Evolutionary conservation across 768 basidiomycete species (phyloP), one percentile per base, ranked within the genome.

Genomic region (Phlebiopsis flavidoalba): DNA sequence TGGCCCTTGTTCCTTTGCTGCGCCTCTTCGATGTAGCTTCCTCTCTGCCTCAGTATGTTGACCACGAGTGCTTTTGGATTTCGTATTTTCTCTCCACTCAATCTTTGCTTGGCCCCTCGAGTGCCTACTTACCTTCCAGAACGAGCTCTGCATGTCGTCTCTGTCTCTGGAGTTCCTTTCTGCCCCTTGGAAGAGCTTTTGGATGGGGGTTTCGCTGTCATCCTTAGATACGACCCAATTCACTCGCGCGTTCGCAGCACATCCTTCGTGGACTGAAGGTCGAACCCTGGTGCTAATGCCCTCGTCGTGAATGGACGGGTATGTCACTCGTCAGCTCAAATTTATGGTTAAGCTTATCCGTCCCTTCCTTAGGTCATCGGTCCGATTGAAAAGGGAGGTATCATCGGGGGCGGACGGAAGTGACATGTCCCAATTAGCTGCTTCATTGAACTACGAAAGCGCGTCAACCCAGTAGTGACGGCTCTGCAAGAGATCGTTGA

Each of bases 261-360:
- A 66, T 91, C 14, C 77, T 78, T 2, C 76, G 83, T 26, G 80
- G 82, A 55, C 65, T 93, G 2, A 79, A 80, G n/a, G 67, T 95
- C 26, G 65, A 70, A n/a, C 14, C 81, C 86, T 1, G 89, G 88
- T 0, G 73, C 87, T 60, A 77, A 77, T 21, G 91, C 81, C 0
- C 60, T 98, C 40, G 62, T 95, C 37, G 75, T 91, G 55, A 97
- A 97, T 65, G 96, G 95, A 24, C 79, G 95, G 35, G 93, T 95
- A 69, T 70, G 88, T 10, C n/a, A 24, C 31, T n/a, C 5, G 45
- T 17, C 33, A 14, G 19, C 12, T 14, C 19, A 35, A 8, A 26
- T 17, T 35, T 21, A 1, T 47, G n/a, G 5, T 48, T 37, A 14
- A 48, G 14, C 37, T 53, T 57, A 40, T 63, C n/a, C 50, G 3